Conservation (phyloP, 2,329 filamentous ascomycete species). For the Colletotrichum tofieldiae region DNA sequence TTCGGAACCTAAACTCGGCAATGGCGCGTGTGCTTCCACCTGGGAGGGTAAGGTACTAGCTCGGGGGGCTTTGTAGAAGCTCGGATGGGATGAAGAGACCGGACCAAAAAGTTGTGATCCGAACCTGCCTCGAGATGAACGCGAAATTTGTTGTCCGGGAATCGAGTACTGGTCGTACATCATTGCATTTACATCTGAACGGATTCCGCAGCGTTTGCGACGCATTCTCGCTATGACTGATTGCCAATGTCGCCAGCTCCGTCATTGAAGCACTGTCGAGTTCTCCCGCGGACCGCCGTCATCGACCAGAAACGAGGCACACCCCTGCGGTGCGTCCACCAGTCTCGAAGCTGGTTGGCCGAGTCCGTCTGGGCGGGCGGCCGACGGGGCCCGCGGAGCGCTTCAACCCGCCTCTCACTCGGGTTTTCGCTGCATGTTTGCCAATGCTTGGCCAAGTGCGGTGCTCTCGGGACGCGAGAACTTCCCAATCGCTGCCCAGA, state of each 20-base stretch:
- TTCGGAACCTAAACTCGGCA: not conserved
- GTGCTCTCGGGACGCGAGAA: constrained; percentile 30
- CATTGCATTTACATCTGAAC: not conserved
- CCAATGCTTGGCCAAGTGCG: constrained; percentile 17
- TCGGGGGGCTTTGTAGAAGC: not conserved
- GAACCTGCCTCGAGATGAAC: not conserved
- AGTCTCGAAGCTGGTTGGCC: constrained; percentile 14
- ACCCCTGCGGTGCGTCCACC: no score
- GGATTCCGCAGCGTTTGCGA: not conserved
- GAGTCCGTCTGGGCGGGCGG: constrained; percentile 11
- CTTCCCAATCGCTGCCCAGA: not conserved
- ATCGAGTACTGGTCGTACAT: not conserved
- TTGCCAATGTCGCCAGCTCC: not conserved
- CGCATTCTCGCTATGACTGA: not conserved
- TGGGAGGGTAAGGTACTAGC: not conserved
- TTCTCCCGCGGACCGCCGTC: constrained; percentile 15
- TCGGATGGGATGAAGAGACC: not conserved
- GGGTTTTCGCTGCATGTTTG: not conserved
- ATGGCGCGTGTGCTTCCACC: not conserved
- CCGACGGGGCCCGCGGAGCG: constrained; percentile 27
- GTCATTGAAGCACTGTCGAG: constrained; percentile 15
- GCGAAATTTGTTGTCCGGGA: not conserved
- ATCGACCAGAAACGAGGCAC: not conserved
- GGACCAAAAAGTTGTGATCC: not conserved
- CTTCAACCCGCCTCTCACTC: not conserved